Conservation (phyloP, 129 eudicot species). For the Scalesia atractyloides region DNA sequence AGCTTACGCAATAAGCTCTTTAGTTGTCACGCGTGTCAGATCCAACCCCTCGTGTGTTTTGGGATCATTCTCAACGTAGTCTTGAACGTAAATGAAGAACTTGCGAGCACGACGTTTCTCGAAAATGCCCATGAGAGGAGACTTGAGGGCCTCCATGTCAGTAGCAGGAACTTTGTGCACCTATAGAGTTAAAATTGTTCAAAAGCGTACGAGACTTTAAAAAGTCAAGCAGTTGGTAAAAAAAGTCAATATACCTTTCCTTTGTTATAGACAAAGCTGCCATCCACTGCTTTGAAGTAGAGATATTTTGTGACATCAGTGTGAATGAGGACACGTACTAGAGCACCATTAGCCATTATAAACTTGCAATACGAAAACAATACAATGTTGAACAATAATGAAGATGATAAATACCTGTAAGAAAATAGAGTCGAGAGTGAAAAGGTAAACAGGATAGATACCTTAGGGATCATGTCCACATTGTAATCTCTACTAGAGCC, state of each 20-base stretch:
- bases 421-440: not conserved
- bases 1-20: conserved; percentile 84
- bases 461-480: conserved; percentile 99
- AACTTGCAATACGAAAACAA: conserved; percentile 41
- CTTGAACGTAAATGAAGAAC: conserved; percentile 87
- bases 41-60: conserved; percentile 96
- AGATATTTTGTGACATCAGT: conserved; percentile 93
- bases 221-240: not conserved
- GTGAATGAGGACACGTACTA: conserved; percentile 93
- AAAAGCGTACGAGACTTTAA: not conserved
- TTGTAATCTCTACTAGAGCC: conserved; percentile 97
- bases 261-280: conserved; percentile 88
- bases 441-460: conserved; percentile 22
- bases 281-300: conserved; percentile 95
- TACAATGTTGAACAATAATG: not conserved
- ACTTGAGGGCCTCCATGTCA: conserved; percentile 88
- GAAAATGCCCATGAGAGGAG: conserved; percentile 89
- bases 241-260: conserved; percentile 64
- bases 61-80: conserved; percentile 81
- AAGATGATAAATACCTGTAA: not conserved
- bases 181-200: conserved; percentile 18
- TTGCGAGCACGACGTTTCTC: conserved; percentile 97
- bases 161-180: conserved; percentile 92
- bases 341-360: conserved; percentile 96
- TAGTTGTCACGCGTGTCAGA: conserved; percentile 73